Percentiles rank a stretch among this genome's conserved stretches.
These are phyloP conservation scores for Colletotrichum liriopes DNA, from an alignment of 2,329 filamentous ascomycete genomes.

Conservation along the genomic window DNA sequence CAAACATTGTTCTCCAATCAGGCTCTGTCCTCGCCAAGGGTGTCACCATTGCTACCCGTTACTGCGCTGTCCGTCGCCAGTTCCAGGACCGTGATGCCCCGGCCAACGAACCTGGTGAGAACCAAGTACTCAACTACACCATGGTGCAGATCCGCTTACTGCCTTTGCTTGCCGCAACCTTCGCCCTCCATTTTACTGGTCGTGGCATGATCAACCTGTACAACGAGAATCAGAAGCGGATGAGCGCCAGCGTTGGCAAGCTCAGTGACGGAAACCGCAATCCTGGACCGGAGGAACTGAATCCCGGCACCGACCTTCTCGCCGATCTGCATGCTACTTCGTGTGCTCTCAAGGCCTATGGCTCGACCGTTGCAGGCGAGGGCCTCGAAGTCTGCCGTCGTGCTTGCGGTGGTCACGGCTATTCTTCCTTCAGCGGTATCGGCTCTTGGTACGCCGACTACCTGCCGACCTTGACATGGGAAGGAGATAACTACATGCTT, in stretches of 20 bases:
- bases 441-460: constrained; percentile 83
- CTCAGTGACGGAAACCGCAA: constrained; percentile 63
- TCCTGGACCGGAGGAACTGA: constrained; percentile 78
- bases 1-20: constrained; percentile 81
- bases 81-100: constrained; percentile 82
- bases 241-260: constrained; percentile 64
- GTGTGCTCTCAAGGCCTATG: constrained; percentile 82
- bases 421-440: constrained; percentile 83
- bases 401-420: constrained; percentile 84
- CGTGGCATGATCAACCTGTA: constrained; percentile 83
- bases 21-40: constrained; percentile 81
- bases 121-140: constrained; percentile 84
- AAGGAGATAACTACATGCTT: constrained; percentile 88
- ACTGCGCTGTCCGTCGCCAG: constrained; percentile 81
- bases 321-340: constrained; percentile 84
- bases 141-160: constrained; percentile 84
- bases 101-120: constrained; percentile 73
- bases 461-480: constrained; percentile 79
- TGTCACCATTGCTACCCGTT: constrained; percentile 84
- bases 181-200: constrained; percentile 85
- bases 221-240: constrained; percentile 79
- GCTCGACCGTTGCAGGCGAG: constrained; percentile 80
- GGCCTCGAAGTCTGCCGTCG: constrained; percentile 82
- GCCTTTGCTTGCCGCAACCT: constrained; percentile 80
- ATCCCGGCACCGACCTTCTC: constrained; percentile 74